phyloP scores from a whole-genome alignment of 345 rosid species.

The Chamaenerion angustifolium region DNA sequence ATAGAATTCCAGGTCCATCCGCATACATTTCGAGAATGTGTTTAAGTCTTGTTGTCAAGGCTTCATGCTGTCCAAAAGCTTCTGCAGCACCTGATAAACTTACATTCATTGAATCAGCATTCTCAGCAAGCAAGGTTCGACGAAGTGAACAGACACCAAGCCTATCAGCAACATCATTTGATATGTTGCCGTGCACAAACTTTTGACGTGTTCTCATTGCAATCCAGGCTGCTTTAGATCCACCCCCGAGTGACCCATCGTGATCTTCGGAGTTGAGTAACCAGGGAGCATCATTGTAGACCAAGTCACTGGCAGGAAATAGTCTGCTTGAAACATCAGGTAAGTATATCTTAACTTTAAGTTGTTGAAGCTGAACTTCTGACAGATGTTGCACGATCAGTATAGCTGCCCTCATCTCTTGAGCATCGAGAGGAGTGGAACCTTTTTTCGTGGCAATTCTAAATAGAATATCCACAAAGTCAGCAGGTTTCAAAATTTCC shows the following conservation, averaged over 20 bases:
- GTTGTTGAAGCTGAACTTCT: conserved; percentile 55
- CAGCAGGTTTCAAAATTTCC: conserved; percentile 68
- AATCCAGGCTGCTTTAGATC: conserved; percentile 38
- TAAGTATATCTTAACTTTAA: conserved; percentile 44
- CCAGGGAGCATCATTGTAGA: conserved; percentile 97
- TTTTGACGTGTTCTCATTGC: conserved; percentile 57
- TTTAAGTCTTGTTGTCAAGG: conserved; percentile 87
- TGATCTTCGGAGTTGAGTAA: conserved; percentile 59
- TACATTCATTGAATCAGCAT: conserved; percentile 92
- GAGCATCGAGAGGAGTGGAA: conserved; percentile 49
- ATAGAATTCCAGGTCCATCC: conserved; percentile 94
- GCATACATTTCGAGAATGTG: conserved; percentile 99
- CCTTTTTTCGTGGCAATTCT: conserved; percentile 76
- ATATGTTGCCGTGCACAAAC: conserved; percentile 82
- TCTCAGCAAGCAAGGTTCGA: conserved; percentile 85
- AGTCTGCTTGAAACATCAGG: conserved; percentile 79
- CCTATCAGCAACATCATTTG: conserved; percentile 91
- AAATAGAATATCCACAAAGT: conserved; percentile 66
- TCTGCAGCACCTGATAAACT: conserved; percentile 91
- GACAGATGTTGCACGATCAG: conserved; percentile 82
- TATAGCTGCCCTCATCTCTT: conserved; percentile 72
- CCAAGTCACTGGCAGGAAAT: conserved; percentile 64
- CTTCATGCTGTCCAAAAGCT: conserved; percentile 99
- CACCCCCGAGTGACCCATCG: conserved; percentile 34
- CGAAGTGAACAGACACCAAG: conserved; percentile 94